Conservation (phyloP, 768 basidiomycete genomes). For the Pisolithus albus region DNA sequence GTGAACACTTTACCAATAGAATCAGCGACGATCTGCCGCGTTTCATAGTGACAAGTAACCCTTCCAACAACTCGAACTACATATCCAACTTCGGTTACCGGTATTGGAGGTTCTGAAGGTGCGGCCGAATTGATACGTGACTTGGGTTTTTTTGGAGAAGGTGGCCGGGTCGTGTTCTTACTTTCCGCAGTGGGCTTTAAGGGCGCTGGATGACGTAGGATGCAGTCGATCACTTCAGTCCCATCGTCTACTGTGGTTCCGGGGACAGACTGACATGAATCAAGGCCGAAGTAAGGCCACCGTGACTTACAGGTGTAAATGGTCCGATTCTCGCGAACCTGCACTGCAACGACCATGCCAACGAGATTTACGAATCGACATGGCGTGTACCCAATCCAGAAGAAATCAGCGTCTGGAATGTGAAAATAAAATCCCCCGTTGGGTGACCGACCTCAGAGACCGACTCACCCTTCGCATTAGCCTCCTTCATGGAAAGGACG, state of each 20-base stretch:
- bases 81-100: constrained; percentile 40
- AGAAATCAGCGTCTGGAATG: constrained; percentile 48
- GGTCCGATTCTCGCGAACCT: constrained; percentile 50
- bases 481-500: constrained; percentile 40
- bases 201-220: constrained; percentile 33
- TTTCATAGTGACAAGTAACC: constrained; percentile 34
- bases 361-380: constrained; percentile 57
- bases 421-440: neutral
- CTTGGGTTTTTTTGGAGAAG: constrained; percentile 13
- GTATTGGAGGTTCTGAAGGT: constrained; percentile 22
- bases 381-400: constrained; percentile 65
- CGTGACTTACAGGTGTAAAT: constrained; percentile 48
- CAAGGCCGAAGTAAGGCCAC: neutral
- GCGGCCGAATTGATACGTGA: neutral
- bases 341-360: constrained; percentile 59
- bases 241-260: constrained; percentile 64
- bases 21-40: constrained; percentile 41
- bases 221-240: constrained; percentile 65
- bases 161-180: constrained; percentile 2
- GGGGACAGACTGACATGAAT: neutral
- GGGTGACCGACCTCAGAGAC: neutral
- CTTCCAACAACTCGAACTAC: constrained; percentile 43
- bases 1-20: constrained; percentile 40
- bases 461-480: constrained; percentile 24
- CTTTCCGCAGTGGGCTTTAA: constrained; percentile 6